phyloP scores from a whole-genome alignment of 805 yeast species.

The Lipomyces orientalis region DNA sequence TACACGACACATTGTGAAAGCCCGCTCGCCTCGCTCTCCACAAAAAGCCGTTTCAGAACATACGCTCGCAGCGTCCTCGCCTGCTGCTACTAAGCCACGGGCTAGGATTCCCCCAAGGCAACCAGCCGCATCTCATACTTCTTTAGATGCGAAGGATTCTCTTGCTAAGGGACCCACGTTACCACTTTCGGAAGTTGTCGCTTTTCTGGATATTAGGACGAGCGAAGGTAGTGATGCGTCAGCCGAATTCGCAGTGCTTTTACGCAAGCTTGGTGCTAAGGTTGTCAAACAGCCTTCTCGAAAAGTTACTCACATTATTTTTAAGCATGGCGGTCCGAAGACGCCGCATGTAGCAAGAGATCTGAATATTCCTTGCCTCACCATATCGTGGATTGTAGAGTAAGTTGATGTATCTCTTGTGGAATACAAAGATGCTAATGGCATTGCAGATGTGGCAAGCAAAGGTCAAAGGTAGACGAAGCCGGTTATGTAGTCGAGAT shows the following conservation, averaged over 20 bases:
- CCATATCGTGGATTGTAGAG: conserved; percentile 37
- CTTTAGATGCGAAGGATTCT: background rate
- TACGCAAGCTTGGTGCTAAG: conserved; percentile 35
- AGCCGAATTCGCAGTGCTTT: conserved; percentile 22
- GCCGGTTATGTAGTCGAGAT: conserved; percentile 20
- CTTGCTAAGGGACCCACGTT: background rate
- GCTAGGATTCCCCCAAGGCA: background rate
- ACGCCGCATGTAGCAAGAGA: conserved; percentile 26
- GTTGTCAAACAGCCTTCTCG: conserved; percentile 20
- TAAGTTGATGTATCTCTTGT: conserved; percentile 15
- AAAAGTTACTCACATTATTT: conserved; percentile 36
- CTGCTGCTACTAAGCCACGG: background rate
- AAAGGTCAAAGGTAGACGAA: conserved; percentile 18
- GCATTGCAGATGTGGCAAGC: conserved; percentile 21
- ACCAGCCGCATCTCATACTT: background rate
- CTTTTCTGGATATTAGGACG: conserved; percentile 34
- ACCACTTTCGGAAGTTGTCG: conserved; percentile 28
- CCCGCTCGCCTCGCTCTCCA: background rate
- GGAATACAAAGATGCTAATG: conserved; percentile 7
- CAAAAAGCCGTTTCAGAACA: background rate
- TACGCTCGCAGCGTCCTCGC: background rate
- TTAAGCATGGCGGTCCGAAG: conserved; percentile 35
- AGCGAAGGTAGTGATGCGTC: conserved; percentile 36
- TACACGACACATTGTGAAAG: background rate
- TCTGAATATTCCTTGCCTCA: conserved; percentile 20